These are phyloP conservation scores for Nicotiana noctiflora DNA, from an alignment of 257 asterid genomes.

Conservation along the genomic window DNA sequence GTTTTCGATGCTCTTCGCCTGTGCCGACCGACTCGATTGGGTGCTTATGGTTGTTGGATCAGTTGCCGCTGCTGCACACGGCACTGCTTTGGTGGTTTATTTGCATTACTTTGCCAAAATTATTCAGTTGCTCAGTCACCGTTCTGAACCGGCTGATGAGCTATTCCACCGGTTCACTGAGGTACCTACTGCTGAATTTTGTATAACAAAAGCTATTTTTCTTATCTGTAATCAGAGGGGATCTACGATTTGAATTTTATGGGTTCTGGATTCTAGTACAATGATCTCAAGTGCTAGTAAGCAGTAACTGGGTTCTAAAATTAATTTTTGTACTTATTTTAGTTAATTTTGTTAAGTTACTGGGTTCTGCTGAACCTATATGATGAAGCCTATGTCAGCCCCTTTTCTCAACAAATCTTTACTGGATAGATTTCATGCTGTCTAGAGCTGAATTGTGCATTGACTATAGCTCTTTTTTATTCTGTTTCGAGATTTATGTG, in stretches of 20 bases:
- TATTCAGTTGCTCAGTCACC: constrained; percentile 49
- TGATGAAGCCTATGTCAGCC: too few relatives aligned
- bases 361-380: too few relatives aligned
- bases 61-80: constrained; percentile 94
- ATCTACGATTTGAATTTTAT: too few relatives aligned
- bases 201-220: neutral
- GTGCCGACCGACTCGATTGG: constrained; percentile 92
- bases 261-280: too few relatives aligned
- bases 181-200: constrained; percentile 33
- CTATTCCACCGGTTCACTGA: constrained; percentile 62
- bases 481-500: neutral
- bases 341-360: too few relatives aligned
- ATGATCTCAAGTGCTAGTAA: too few relatives aligned
- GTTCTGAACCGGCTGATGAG: constrained; percentile 28
- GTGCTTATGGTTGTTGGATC: constrained; percentile 85
- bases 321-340: too few relatives aligned
- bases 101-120: constrained; percentile 92
- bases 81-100: constrained; percentile 88
- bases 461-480: neutral
- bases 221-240: neutral
- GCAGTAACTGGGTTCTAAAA: too few relatives aligned
- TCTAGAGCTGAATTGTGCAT: neutral
- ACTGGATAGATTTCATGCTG: neutral
- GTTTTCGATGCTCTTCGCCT: constrained; percentile 75
- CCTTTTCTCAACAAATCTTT: neutral